Base-by-base conservation (phyloP, 2,329 filamentous ascomycete genomes). In the Xylariaceae sp. region DNA sequence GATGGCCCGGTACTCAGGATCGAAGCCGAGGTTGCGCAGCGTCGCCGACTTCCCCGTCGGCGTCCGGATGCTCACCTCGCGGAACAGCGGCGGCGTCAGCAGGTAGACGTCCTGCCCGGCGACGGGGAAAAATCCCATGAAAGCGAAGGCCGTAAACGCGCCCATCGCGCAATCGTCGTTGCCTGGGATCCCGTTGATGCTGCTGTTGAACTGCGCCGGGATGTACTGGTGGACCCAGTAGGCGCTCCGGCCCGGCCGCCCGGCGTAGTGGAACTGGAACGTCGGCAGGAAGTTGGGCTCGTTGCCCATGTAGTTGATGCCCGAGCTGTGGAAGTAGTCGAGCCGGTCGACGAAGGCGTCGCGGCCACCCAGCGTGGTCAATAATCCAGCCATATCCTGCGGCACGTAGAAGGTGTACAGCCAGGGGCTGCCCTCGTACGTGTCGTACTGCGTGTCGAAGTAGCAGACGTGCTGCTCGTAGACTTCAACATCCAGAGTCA, bases 251-350 rank as follows among this genome's bases (percentile, higher is more conserved):
- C 74, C 87, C 0, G 88, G 88, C 0, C 88, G 81, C 0, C 84
- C 87, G 1, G 80, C 84, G 67, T 90, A 90, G 74, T 90, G 88
- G 76, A 82, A 83, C 61, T 82, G 79, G 67, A 76, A 82, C 1
- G 80, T 77, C 29, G 80, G 76, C 19, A 83, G 70, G 66, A 82
- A 83, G 53, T 76, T 76, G 62, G 80, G 80, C 69, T 83, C 80
- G 69, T 91, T 87, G 49, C 88, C 88, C 62, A 91, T 82, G 70
- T 91, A 89, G 20, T 86, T 78, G 16, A 90, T 79, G 1, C 86
- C 86, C 0, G 81, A 84, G 48, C 81, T 77, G 70, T 90, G 88
- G 60, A 89, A 82, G 73, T 83, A 90, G 49, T 82, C 74, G 0
- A 91, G 80, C 0, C 89, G 81, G 32, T 78, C 72, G 45, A 81